phyloP scores from a whole-genome alignment of 2,329 filamentous ascomycete species.

The Colletotrichum horii region DNA sequence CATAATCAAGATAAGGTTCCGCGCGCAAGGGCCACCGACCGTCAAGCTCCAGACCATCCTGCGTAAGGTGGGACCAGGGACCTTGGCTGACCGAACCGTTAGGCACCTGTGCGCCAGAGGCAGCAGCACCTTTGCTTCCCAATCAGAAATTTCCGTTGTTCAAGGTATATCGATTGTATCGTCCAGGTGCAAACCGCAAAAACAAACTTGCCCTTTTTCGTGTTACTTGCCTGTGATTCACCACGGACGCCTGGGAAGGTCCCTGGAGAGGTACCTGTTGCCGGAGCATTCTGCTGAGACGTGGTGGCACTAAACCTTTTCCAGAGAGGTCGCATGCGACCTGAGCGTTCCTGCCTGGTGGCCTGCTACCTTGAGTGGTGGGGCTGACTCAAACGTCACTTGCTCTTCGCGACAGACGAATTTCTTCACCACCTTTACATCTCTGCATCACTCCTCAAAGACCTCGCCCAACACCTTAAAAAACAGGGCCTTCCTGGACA shows the following conservation, averaged over 20 bases:
- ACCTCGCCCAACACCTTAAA: neutral
- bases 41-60: neutral
- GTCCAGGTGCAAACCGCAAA: neutral
- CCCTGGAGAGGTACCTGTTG: neutral
- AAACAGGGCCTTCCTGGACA: neutral
- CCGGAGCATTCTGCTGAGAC: neutral
- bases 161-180: neutral
- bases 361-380: conserved; percentile 5
- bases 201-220: neutral
- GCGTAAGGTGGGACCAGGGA: neutral
- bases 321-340: conserved; percentile 1
- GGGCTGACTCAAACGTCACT: conserved; percentile 24
- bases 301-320: neutral
- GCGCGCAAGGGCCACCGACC: neutral
- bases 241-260: neutral
- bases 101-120: neutral
- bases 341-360: conserved; percentile 13
- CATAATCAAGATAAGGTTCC: neutral
- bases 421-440: conserved; percentile 5
- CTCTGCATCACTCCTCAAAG: neutral
- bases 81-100: neutral
- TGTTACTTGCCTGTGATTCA: neutral
- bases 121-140: neutral
- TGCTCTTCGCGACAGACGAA: conserved; percentile 22
- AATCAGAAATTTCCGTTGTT: neutral